Base-by-base conservation (phyloP, 2,329 filamentous ascomycete genomes). In the Gaeumannomyces sp. region DNA sequence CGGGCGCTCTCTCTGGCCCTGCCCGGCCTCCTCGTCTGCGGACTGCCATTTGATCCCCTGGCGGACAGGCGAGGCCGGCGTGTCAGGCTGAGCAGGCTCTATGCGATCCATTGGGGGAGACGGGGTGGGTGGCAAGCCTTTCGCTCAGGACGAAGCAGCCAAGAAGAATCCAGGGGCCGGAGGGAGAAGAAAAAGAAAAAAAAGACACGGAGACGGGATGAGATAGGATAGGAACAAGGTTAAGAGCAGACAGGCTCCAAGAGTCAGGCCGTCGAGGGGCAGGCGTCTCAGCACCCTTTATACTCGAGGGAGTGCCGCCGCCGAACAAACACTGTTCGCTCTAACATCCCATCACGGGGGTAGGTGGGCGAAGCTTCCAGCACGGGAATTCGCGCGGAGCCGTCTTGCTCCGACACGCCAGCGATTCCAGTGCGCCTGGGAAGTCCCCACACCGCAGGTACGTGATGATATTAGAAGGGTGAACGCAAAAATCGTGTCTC, bases 21-120 rank as follows among this genome's bases (percentile, higher is more conserved):
- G 56, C 14, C 59, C 62, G 14, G 65, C 50, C 59, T 66, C 65
- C 56, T 66, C 65, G 28, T 66, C 65, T 2, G 53, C 10, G 25
- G 57, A 27, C 19, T 62, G 14, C 60, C 60, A 62, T 62, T 38
- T 62, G 38, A 62, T 62, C 22, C 60, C 60, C 50, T 62, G 60
- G 35, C 60, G 60, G 35, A 22, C 27, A 50, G 60, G 60, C n/a
- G 38, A 28, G n/a, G 60, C 35, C 10, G 38, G 22, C 19, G 45
- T 53, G 13, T 45, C 38, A 5, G 38, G 38, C 38, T 45, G 25
- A 19, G 60, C 25, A 11, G 50, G 38, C 16, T 62, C 60, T 19
- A 62, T 45, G 38, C 38, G 38, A 45, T 62, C 60, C 60, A 62
- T 62, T 53, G 10, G 29, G 22, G 28, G 25, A 19, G 14, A 16